Evolutionary conservation across 257 asterid genomes (phyloP), one percentile per base, ranked within the genome.

Genomic region (Euphrasia confusa): DNA sequence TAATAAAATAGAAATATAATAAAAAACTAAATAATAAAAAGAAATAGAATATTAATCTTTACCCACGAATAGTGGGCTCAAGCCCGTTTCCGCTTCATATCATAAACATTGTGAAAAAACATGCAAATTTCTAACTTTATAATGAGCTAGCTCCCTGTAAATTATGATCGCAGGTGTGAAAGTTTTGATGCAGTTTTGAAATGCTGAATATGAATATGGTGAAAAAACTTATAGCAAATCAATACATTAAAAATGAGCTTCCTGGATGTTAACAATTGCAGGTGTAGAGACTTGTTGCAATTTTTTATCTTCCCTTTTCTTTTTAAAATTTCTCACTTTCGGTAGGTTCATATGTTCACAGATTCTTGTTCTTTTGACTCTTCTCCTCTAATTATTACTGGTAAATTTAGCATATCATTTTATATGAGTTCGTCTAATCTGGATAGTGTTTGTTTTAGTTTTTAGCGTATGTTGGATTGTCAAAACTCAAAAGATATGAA

Each of bases 361-460:
- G 48, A 59, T 32, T 37, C 57, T 9, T 35, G 45, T 42, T 54
- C 14, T 56, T 5, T 39, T 65, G 33, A 47, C 65, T 35, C 55
- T 35, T 69, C 49, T 48, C 61, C 53, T 39, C 37, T 13, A 45
- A 26, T 56, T 17, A 3, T 10, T 6, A 58, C 54, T 42, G 49
- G 54, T 54, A 21, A 54, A 33, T 53, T 58, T 47, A 32, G 40
- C 27, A 52, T 11, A 45, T 45, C 39, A 10, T 28, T 55, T 15
- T 6, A 45, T 14, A 59, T 18, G 54, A 32, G 49, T 54, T 65
- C 27, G 17, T 35, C 44, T 21, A 15, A 27, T 40, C 47, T 47
- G 61, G 48, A 17, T 61, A 9, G 21, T 64, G 35, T 42, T 59
- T 32, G 40, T 44, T 52, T 66, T 50, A 55, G 55, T 47, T 37